These are phyloP conservation scores for Prototheca wickerhamii DNA, from an alignment of 163 green algal genomes.

Conservation along the genomic window DNA sequence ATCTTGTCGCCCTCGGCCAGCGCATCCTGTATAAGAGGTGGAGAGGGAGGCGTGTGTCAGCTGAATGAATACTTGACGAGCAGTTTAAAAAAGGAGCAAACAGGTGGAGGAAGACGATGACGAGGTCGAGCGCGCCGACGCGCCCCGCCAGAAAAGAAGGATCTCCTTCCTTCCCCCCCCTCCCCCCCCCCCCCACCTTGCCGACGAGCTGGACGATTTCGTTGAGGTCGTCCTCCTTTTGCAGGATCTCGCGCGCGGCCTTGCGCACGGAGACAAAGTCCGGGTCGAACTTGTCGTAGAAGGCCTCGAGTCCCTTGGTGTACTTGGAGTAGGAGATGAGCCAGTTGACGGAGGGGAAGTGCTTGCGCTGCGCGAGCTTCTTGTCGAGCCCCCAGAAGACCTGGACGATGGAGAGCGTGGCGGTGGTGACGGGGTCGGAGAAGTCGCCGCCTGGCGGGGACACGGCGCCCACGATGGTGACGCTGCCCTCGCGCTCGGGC, in stretches of 20 bases:
- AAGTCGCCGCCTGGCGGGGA: conserved; percentile 97
- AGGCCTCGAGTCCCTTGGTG: conserved; percentile 91
- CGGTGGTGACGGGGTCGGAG: conserved; percentile 94
- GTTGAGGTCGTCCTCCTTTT: conserved; percentile 99
- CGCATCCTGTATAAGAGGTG: conserved; percentile 76
- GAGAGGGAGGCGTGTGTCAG: background rate
- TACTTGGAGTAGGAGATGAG: conserved; percentile 99
- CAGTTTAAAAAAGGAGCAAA: background rate
- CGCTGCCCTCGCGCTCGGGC: conserved; percentile 85
- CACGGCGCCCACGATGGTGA: conserved; percentile 98
- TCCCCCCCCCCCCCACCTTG: conserved; percentile 46
- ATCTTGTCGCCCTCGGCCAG: conserved; percentile 98
- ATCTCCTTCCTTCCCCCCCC: background rate
- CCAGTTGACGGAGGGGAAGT: conserved; percentile 99
- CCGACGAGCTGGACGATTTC: conserved; percentile 99
- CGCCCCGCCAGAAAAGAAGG: background rate
- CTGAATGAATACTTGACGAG: background rate
- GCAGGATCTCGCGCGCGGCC: conserved; percentile 78
- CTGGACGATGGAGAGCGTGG: conserved; percentile 97
- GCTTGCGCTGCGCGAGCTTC: conserved; percentile 99
- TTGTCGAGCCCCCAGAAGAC: conserved; percentile 99
- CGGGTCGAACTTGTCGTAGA: conserved; percentile 92
- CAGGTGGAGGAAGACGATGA: background rate
- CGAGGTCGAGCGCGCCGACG: background rate
- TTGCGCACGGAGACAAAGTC: conserved; percentile 60